phyloP scores from a whole-genome alignment of 768 basidiomycete genomes.

The Paxillus ammoniavirescens region DNA sequence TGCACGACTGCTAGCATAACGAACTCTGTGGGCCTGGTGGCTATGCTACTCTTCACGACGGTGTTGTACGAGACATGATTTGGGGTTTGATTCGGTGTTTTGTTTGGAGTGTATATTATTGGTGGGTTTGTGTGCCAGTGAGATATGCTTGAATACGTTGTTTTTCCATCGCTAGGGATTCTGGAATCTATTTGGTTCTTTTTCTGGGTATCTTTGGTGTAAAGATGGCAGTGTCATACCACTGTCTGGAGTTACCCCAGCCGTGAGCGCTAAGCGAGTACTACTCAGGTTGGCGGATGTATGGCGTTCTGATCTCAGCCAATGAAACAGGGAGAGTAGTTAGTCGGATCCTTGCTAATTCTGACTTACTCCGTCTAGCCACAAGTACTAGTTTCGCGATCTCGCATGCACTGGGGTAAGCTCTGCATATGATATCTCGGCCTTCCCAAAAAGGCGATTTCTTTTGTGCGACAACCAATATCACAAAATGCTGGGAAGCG shows the following conservation, averaged over 20 bases:
- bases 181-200: neutral
- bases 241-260: neutral
- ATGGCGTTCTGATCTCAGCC: too few relatives aligned
- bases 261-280: too few relatives aligned
- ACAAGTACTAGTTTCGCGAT: too few relatives aligned
- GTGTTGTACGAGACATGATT: constrained; percentile 12
- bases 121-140: neutral
- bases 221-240: too few relatives aligned
- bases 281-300: too few relatives aligned
- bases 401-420: too few relatives aligned
- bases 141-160: neutral
- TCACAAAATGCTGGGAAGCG: neutral
- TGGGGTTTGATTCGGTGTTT: neutral
- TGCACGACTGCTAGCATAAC: constrained; percentile 7
- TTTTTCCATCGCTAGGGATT: neutral
- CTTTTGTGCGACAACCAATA: too few relatives aligned
- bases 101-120: neutral
- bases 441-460: neutral
- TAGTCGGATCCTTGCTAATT: too few relatives aligned
- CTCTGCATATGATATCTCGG: too few relatives aligned
- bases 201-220: too few relatives aligned
- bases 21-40: constrained; percentile 6
- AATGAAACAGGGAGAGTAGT: too few relatives aligned
- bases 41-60: constrained; percentile 12
- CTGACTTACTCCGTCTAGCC: too few relatives aligned